Evolutionary conservation across 2,329 filamentous ascomycete genomes (phyloP), one percentile per base, ranked within the genome.

Genomic region (Dactylonectria macrodidyma): DNA sequence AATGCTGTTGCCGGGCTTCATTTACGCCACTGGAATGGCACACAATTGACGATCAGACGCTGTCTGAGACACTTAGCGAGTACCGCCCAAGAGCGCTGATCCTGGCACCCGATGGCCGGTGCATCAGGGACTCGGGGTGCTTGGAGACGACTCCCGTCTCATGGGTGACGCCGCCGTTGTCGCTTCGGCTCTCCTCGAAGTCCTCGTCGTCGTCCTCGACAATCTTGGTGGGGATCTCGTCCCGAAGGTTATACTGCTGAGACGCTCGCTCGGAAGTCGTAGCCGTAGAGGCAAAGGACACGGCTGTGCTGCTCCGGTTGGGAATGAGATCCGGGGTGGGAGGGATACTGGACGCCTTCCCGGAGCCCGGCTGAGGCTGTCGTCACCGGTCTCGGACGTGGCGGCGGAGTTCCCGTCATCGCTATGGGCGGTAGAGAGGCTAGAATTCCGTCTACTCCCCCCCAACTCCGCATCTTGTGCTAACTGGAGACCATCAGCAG

Each of bases 321-420:
- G 96, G 94, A 71, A 97, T 93, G 79, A 99, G 90, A 82, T 99
- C 96, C 38, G 96, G 96, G 5, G 96, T 99, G 7, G 96, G 95
- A 62, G 96, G 96, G 73, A 98, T 93, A 85, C 93, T 96, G 65
- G 93, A 97, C 67, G 87, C 83, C 62, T 93, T 89, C 69, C 91
- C 92, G 50, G 91, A 91, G 68, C 88, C 87, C 33, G 91, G 91
- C 77, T 91, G 68, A 91, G 90, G 80, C 86, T 88, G 73, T 92
- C 90, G 59, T 94, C 91, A 67, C 89, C 88, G 59, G 83, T 84
- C 62, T 90, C 88, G 22, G 89, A 91, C 6, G 86, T 86, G 59
- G 87, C 84, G 65, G 84, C 84, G 65, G 85, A 91, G 75, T 84
- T 84, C 67, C 87, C 88, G 74, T 92, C 91, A 72, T 90, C 90